Percentiles rank a stretch among this genome's conserved stretches.
phyloP scores from a whole-genome alignment of 768 basidiomycete genomes.

The Boletus bicolor region DNA sequence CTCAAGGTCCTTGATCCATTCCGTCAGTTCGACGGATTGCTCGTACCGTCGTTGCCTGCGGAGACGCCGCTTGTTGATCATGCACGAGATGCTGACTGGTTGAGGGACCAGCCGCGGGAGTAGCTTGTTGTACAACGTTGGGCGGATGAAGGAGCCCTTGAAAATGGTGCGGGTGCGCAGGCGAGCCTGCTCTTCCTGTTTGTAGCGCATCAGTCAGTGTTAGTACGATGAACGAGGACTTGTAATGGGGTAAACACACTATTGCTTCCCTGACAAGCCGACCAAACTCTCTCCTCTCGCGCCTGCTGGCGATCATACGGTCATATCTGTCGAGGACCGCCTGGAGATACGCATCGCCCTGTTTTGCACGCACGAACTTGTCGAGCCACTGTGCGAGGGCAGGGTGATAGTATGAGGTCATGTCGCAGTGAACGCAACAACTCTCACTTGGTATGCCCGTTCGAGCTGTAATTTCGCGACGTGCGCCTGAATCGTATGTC shows the following conservation, averaged over 20 bases:
- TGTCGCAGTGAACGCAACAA: neutral
- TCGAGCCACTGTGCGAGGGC: conserved; percentile 48
- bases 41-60: conserved; percentile 46
- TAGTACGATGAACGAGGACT: neutral
- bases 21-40: conserved; percentile 32
- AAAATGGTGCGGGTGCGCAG: conserved; percentile 62
- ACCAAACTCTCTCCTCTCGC: conserved; percentile 48
- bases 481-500: conserved; percentile 51
- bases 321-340: conserved; percentile 56
- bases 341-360: conserved; percentile 48
- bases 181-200: conserved; percentile 53
- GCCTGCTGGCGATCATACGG: conserved; percentile 48
- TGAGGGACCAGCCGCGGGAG: conserved; percentile 81
- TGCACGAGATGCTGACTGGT: conserved; percentile 64
- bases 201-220: neutral
- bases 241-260: conserved; percentile 35
- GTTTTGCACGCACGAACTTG: conserved; percentile 48
- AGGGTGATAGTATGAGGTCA: neutral
- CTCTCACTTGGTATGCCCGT: conserved; percentile 55
- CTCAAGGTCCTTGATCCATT: conserved; percentile 33
- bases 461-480: conserved; percentile 45
- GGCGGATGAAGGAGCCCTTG: conserved; percentile 68
- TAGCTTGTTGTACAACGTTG: conserved; percentile 61
- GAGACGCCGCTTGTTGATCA: conserved; percentile 53
- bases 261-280: conserved; percentile 47